Evolutionary conservation across 176 grass and related monocot species (phyloP), one percentile per base, ranked within the genome.

Genomic region (Metroxylon sagu): DNA sequence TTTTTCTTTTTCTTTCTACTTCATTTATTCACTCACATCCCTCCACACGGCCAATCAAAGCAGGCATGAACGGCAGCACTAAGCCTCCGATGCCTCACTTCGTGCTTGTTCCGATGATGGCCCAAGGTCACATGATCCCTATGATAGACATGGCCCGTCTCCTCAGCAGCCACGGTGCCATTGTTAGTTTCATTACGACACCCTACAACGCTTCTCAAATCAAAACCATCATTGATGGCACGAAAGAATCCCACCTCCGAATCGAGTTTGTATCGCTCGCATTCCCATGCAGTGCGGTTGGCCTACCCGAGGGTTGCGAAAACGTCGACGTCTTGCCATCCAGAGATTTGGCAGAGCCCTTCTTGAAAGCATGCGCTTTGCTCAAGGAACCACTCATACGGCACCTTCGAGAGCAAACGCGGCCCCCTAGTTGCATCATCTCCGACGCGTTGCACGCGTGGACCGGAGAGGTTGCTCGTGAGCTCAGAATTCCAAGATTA

Each of bases 71-170:
- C 10, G 49, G 1, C 0, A n/a, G n/a, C 31, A 61, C 50, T 1
- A 65, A 59, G 53, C 57, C 62, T 21, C 56, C 52, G 14, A 79
- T 61, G 16, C 21, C 63, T 31, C 78, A 86, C 56, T 86, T 81
- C 25, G 58, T 86, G 19, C 53, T 86, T 14, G 72, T 90, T 14
- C 87, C 82, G 0, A 0, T 85, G 49, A 73, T 90, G 82, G 75
- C 75, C 18, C 82, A 79, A 62, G 87, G 82, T 16, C 87, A 90
- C 54, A 77, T 53, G 49, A 90, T 90, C 49, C 87, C 82, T 90
- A 85, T 78, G 87, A 70, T 55, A 2, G 82, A 83, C 72, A 77
- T 90, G 82, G 87, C 79, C 0, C 57, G 55, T 57, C 51, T 86
- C 26, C 75, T 86, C 19, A 82, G 79, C 2, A 59, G 76, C 61